These are phyloP conservation scores for Cyclotella baltica DNA, from an alignment of 108 stramenopile genomes.

Conservation along the genomic window DNA sequence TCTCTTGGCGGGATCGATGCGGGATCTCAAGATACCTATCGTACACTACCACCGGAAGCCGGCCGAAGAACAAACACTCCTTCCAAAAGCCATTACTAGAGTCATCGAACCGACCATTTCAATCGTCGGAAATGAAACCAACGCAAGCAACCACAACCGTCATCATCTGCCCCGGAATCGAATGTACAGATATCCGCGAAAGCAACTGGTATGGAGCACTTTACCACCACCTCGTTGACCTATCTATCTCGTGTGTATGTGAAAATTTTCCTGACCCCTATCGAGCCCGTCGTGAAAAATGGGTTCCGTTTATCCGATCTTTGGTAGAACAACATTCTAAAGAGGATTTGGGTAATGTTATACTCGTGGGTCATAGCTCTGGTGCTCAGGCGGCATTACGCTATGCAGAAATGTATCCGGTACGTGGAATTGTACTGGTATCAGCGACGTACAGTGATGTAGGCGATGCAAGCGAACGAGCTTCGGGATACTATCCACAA, in stretches of 20 bases:
- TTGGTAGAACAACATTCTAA: too few species aligned
- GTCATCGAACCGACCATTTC: too few species aligned
- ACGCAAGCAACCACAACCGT: conserved; percentile 39
- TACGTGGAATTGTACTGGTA: conserved; percentile 61
- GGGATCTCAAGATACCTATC: too few species aligned
- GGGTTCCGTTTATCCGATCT: conserved; percentile 73
- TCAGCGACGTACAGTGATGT: conserved; percentile 74
- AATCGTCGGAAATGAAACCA: too few species aligned
- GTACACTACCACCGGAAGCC: too few species aligned
- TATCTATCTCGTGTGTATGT: conserved; percentile 57
- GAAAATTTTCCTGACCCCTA: conserved; percentile 73
- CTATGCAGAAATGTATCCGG: conserved; percentile 63
- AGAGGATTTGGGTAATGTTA: conserved; percentile 42
- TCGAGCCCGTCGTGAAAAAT: conserved; percentile 66
- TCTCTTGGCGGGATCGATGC: too few species aligned
- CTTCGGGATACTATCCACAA: conserved; percentile 78
- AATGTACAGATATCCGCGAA: conserved; percentile 61
- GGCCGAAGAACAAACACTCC: too few species aligned
- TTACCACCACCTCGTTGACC: conserved; percentile 42
- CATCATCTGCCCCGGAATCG: conserved; percentile 78
- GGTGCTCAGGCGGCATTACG: conserved; percentile 76
- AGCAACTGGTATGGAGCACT: conserved; percentile 75
- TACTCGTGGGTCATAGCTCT: conserved; percentile 76
- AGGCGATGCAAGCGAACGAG: conserved; percentile 74
- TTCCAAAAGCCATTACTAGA: too few species aligned